Evolutionary conservation across 495 filamentous ascomycete genomes (phyloP), one percentile per base, ranked within the genome.

Genomic region (Terfezia claveryi): DNA sequence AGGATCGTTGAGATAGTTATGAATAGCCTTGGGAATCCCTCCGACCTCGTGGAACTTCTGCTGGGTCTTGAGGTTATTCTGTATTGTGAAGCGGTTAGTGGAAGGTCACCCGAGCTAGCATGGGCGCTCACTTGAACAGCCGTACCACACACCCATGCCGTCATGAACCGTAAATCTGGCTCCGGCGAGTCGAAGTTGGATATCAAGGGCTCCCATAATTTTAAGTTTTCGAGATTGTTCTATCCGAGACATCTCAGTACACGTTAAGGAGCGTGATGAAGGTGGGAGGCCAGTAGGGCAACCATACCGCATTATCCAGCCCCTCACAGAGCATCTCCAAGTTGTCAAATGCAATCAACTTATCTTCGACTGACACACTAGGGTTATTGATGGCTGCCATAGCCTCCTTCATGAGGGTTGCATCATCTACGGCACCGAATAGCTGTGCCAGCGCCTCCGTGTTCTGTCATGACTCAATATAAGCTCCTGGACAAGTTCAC

Each of bases 341-440:
- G 71, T 95, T 93, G 74, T 98, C 91, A 68, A 95, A 93, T 36
- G 92, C 92, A 51, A 78, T 79, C 38, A 93, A 65, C 67, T 84
- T 85, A 66, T 89, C 77, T 46, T 88, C 80, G 55, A 92, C 72
- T 8, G 76, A 72, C 37, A 79, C 64, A 16, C 71, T 71, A 6
- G 74, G 67, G 59, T 85, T 76, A 6, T 76, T 64, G 55, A 95
- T 77, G 37, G 81, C 77, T 14, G 72, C 74, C 77, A 98, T 91
- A 50, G 83, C 74, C 37, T 79, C 78, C 53, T 76, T 77, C 91
- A 98, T 96, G 11, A 87, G 73, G 44, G 94, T 85, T 8, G 89
- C 85, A 53, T 98, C 91, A 10, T 79, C 82, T 36, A 85, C 87
- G 52, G 81, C 82, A 61, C 74, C 74, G 66, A 96, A 75, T 51